These are phyloP conservation scores for Meyerozyma athensensis DNA, from an alignment of 1,139 yeast genomes.

Conservation along the genomic window DNA sequence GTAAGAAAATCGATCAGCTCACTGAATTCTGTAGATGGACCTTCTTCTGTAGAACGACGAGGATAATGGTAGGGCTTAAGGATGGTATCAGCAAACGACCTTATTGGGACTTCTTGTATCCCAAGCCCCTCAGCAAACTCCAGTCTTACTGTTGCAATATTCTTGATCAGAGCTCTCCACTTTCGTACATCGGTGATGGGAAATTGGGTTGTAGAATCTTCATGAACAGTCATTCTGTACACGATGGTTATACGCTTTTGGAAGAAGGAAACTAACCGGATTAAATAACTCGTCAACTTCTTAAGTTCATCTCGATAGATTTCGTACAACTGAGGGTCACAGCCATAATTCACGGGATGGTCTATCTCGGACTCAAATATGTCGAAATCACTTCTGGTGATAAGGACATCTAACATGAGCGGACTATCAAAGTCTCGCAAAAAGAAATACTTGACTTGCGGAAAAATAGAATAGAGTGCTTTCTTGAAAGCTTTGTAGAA, in stretches of 20 bases:
- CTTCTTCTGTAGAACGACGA: neutral
- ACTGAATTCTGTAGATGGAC: neutral
- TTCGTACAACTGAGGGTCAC: slow-evolving; percentile 16
- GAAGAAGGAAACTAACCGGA: slow-evolving; percentile 30
- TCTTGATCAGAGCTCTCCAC: slow-evolving; percentile 26
- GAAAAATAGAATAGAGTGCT: slow-evolving; percentile 32
- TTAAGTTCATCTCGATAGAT: slow-evolving; percentile 19
- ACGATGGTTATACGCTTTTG: slow-evolving; percentile 20
- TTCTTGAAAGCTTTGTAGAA: slow-evolving; percentile 35
- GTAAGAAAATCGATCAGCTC: neutral
- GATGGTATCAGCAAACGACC: slow-evolving; percentile 22
- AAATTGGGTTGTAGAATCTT: slow-evolving; percentile 20
- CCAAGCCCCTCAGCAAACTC: slow-evolving; percentile 23
- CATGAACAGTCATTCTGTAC: slow-evolving; percentile 27
- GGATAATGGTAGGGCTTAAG: slow-evolving; percentile 31
- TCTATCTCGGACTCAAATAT: slow-evolving; percentile 21
- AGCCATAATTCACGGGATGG: slow-evolving; percentile 12
- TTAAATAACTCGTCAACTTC: slow-evolving; percentile 26
- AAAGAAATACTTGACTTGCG: slow-evolving; percentile 40
- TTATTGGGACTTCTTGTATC: slow-evolving; percentile 25
- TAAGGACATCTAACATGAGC: slow-evolving; percentile 36
- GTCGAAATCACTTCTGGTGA: slow-evolving; percentile 22
- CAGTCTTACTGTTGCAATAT: slow-evolving; percentile 22
- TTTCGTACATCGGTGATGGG: slow-evolving; percentile 28
- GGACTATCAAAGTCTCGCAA: slow-evolving; percentile 42